Percentiles rank a stretch among this genome's conserved stretches.
phyloP scores from a whole-genome alignment of 2,329 filamentous ascomycete species.

The Aureobasidium vineae region DNA sequence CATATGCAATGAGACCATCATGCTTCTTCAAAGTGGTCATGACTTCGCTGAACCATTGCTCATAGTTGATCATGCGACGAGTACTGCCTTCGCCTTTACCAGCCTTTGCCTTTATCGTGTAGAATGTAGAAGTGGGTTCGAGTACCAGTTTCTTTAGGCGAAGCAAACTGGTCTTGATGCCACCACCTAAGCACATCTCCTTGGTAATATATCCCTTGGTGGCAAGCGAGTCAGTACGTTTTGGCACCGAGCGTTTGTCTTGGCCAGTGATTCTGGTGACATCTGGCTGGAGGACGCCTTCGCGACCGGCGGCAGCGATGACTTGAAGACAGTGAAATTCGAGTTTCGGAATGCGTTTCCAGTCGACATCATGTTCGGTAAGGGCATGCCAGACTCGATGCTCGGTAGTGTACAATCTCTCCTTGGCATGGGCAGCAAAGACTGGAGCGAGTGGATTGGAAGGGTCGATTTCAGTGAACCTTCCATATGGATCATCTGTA shows the following conservation, averaged over 20 bases:
- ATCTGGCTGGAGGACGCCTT: constrained; percentile 59
- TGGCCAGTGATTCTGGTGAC: constrained; percentile 57
- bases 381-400: constrained; percentile 60
- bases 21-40: constrained; percentile 52
- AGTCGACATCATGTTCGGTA: constrained; percentile 59
- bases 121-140: constrained; percentile 22
- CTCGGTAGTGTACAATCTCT: constrained; percentile 52
- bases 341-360: constrained; percentile 51
- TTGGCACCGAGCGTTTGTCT: constrained; percentile 64
- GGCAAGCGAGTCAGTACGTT: constrained; percentile 57
- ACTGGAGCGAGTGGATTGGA: constrained; percentile 27
- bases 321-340: constrained; percentile 59
- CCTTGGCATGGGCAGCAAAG: constrained; percentile 19
- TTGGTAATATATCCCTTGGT: constrained; percentile 63
- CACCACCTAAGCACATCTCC: constrained; percentile 48
- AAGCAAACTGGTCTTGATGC: constrained; percentile 56
- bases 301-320: constrained; percentile 55
- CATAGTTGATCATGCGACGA: constrained; percentile 42
- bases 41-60: constrained; percentile 50
- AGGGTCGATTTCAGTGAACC: background rate
- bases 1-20: constrained; percentile 51
- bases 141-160: constrained; percentile 52
- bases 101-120: constrained; percentile 20
- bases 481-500: constrained; percentile 33
- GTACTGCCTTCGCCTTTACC: constrained; percentile 17